phyloP scores from a whole-genome alignment of 73 alveolate species.

The Effrenium voratum region DNA sequence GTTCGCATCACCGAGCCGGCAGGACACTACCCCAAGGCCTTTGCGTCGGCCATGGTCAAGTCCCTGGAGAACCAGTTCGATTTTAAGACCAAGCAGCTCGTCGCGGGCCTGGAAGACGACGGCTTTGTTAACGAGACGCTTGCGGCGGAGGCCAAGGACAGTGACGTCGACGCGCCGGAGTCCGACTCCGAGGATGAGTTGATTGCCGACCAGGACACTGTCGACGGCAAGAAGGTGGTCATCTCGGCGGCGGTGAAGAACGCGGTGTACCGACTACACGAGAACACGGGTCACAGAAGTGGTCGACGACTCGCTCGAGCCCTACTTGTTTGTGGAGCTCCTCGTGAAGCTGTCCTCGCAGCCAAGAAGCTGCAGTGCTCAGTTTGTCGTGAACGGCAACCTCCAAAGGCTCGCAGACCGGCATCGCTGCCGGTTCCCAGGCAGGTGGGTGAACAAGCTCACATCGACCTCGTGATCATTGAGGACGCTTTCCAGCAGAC shows the following conservation, averaged over 20 bases:
- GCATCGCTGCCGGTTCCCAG: background rate
- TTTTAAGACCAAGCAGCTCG: background rate
- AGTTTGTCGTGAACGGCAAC: background rate
- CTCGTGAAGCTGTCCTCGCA: background rate
- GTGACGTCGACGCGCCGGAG: background rate
- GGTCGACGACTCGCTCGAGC: background rate
- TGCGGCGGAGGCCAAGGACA: background rate
- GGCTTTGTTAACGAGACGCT: background rate
- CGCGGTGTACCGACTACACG: background rate
- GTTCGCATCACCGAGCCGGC: background rate
- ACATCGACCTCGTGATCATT: background rate
- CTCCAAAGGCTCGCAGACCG: background rate
- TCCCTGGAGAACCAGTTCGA: conserved; percentile 11
- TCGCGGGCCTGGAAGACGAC: too few species aligned
- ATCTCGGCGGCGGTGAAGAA: background rate
- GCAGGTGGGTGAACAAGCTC: background rate
- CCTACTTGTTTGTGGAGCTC: background rate
- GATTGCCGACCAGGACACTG: background rate
- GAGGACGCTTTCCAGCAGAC: background rate
- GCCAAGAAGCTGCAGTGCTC: too few species aligned
- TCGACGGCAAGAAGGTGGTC: background rate
- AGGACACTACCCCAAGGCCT: background rate
- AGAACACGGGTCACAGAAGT: background rate
- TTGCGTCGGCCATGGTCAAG: background rate
- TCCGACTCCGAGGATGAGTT: background rate